A percentile compares a stretch with the other conserved stretches of the same genome.
Evolutionary conservation across 257 asterid species (phyloP).

Genomic region (Solanum gandarillasii): DNA sequence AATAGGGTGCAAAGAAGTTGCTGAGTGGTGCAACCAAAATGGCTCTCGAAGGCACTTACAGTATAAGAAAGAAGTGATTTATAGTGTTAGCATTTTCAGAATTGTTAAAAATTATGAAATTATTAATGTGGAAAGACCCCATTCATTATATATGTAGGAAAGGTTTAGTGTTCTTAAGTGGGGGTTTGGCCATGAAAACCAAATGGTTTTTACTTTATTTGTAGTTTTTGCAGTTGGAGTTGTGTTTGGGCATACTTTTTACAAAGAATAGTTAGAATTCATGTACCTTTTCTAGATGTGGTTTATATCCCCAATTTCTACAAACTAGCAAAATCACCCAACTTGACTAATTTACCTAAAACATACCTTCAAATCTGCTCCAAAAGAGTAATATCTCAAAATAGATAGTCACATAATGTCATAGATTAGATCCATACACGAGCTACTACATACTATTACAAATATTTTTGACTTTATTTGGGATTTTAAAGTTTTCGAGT

Average conservation of each 20-base stretch:
- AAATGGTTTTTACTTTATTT: not conserved
- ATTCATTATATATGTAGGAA: not conserved
- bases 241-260: not conserved
- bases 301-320: not conserved
- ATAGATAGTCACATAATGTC: not conserved
- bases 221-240: not conserved
- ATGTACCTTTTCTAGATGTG: not conserved
- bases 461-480: not conserved
- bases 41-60: not conserved
- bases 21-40: not conserved
- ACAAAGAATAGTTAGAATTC: not conserved
- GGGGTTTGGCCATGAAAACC: not conserved
- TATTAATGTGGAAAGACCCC: not conserved
- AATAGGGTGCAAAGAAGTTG: not conserved
- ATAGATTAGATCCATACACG: not conserved
- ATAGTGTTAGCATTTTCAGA: not conserved
- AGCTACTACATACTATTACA: not conserved
- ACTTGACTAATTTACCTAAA: not conserved
- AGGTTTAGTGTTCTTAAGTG: not conserved
- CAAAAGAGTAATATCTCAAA: not conserved
- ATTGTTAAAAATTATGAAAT: not conserved
- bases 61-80: not conserved
- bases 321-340: not conserved
- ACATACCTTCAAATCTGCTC: not conserved
- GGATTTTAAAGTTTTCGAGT: not conserved